Evolutionary conservation across 2,329 filamentous ascomycete species (phyloP).

Genomic region (Aspergillus udagawae): DNA sequence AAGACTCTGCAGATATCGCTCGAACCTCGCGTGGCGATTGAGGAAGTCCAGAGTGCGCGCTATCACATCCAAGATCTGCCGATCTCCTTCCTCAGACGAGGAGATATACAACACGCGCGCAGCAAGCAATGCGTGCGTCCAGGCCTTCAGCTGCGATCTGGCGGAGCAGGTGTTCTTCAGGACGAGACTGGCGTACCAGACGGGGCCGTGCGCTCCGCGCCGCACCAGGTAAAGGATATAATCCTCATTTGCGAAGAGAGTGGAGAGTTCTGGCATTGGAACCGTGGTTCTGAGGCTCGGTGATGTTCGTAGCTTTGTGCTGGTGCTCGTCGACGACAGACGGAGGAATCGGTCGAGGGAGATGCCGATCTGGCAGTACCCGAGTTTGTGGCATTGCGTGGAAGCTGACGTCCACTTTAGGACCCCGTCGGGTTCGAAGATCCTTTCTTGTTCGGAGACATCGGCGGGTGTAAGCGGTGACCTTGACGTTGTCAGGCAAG

Average conservation of each 20-base stretch:
- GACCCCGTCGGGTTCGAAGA: constrained; percentile 63
- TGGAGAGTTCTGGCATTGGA: constrained; percentile 47
- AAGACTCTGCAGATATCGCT: constrained; percentile 41
- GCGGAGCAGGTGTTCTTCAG: constrained; percentile 57
- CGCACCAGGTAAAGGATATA: constrained; percentile 61
- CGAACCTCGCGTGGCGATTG: constrained; percentile 41
- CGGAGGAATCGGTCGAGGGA: constrained; percentile 35
- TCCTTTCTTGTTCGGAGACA: constrained; percentile 56
- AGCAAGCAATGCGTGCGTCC: constrained; percentile 57
- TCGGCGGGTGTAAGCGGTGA: constrained; percentile 56
- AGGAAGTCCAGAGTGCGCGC: constrained; percentile 43
- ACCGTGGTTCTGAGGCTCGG: constrained; percentile 26
- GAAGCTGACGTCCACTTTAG: constrained; percentile 49
- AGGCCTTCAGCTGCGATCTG: constrained; percentile 55
- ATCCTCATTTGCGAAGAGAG: constrained; percentile 47
- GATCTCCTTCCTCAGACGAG: background rate
- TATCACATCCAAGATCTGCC: constrained; percentile 31
- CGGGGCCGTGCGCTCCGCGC: constrained; percentile 1
- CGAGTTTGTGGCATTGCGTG: constrained; percentile 32
- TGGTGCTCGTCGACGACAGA: background rate
- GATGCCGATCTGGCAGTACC: constrained; percentile 54
- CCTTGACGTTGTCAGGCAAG: constrained; percentile 4
- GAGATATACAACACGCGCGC: constrained; percentile 26
- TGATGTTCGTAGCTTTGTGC: constrained; percentile 4
- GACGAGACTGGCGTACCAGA: constrained; percentile 53